A percentile compares a stretch with the other conserved stretches of the same genome.
These are phyloP conservation scores for Coemansia sp. DNA, from an alignment of 371 early-diverging fungal species.

Conservation along the genomic window DNA sequence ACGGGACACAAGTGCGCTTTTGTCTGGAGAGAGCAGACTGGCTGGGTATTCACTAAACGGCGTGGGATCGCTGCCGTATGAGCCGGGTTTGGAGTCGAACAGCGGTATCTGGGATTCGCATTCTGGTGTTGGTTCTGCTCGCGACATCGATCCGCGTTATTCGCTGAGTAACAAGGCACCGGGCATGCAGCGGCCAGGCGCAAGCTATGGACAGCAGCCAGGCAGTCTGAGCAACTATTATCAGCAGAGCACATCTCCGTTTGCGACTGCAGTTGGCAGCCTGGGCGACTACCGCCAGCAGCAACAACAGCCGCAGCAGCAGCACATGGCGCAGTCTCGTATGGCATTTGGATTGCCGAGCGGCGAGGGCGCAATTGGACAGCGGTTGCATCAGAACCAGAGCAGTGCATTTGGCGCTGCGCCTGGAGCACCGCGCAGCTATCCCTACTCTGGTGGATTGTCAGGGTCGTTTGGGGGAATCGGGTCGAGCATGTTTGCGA, in stretches of 20 bases:
- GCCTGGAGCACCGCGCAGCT: constrained; percentile 9
- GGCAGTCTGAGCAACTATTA: constrained; percentile 14
- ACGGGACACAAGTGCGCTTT: constrained; percentile 12
- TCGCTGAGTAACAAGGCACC: constrained; percentile 4
- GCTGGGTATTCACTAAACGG: constrained; percentile 38
- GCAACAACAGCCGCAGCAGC: no score
- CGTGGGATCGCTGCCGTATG: constrained; percentile 9
- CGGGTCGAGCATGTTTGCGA: constrained; percentile 11
- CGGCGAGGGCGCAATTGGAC: constrained; percentile 31
- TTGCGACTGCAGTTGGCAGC: constrained; percentile 26
- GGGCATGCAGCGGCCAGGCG: background rate
- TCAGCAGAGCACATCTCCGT: constrained; percentile 21
- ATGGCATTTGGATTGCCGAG: background rate
- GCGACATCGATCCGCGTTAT: background rate
- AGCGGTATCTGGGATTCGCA: constrained; percentile 29
- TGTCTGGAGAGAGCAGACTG: constrained; percentile 22
- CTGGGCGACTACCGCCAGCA: constrained; percentile 12
- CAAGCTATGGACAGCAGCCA: constrained; percentile 12
- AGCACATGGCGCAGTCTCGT: background rate
- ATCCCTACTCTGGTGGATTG: background rate
- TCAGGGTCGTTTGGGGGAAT: constrained; percentile 5
- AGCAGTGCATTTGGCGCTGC: background rate
- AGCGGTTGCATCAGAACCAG: constrained; percentile 14
- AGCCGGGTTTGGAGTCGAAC: background rate
- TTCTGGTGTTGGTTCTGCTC: background rate